Evolutionary conservation across 139 green algal species (phyloP), one percentile per base, ranked within the genome.

Genomic region (Pycnococcus provasolii): DNA sequence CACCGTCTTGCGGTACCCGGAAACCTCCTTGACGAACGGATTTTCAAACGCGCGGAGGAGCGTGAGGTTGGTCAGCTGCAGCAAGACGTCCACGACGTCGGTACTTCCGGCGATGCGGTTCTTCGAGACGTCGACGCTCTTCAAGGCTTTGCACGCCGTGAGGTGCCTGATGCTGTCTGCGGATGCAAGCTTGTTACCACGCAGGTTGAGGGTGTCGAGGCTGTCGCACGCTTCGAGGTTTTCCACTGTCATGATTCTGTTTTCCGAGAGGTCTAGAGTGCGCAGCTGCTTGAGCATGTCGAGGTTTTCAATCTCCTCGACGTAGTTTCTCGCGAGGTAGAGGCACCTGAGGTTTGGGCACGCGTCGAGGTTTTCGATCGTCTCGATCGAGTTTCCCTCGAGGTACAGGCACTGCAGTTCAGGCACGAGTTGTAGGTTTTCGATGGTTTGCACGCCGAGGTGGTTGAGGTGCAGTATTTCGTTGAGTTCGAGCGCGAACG

Each of bases 1-100:
- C 44, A 87, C n/a, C 7, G 11, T 3, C 76, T 88, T 89, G 70
- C 85, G 83, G 73, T 89, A 91, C 54, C 82, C 61, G 5, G 55
- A 65, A 45, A 60, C 76, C 41, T 58, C 67, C 63, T 60, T 77
- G 42, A 89, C 79, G 1, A 82, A 54, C 1, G 82, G 75, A 58
- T 91, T 89, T 51, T 84, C 85, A 26, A 70, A 53, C 6, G 88
- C 71, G 9, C 68, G 62, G 4, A 91, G 76, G 47, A 85, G 73
- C 26, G 26, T 26, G 26, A 26, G 26, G 26, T 26, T 26, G 1
- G 80, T 65, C 45, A 88, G 66, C 1, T 70, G 81, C 48, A 87
- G 50, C 15, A 15, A 26, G 50, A 26, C 13, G 7, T 42, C 54
- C 54, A 44, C 54, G 9, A 61, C 9, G 5, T 7, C 54, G 5